Evolutionary conservation across 2,329 filamentous ascomycete genomes (phyloP).

Genomic region (Sclerotinia glacialis): DNA sequence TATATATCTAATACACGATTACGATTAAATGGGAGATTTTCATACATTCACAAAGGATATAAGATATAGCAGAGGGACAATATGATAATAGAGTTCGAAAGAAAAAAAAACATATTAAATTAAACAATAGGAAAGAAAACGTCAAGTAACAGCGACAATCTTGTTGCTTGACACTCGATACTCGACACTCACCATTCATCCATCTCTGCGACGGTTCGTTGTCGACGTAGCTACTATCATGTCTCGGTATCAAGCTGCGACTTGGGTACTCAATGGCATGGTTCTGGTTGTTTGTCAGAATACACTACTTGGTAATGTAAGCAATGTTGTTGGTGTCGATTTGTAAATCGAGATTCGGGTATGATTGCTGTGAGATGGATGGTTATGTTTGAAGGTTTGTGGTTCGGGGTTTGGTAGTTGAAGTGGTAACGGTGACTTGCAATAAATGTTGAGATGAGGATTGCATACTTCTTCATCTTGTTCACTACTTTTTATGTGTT

Average conservation of each 20-base stretch:
- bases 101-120: not conserved
- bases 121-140: not conserved
- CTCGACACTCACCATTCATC: not conserved
- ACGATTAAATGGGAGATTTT: not conserved
- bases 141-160: too few species aligned
- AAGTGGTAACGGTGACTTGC: not conserved
- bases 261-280: not conserved
- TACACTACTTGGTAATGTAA: not conserved
- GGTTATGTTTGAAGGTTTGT: not conserved
- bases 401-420: not conserved
- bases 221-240: not conserved
- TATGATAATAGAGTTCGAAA: not conserved
- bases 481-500: not conserved
- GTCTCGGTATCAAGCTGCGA: not conserved
- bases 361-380: not conserved
- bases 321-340: not conserved
- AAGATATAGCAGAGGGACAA: too few species aligned
- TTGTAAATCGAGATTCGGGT: not conserved
- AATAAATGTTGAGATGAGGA: too few species aligned
- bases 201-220: not conserved
- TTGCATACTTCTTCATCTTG: too few species aligned
- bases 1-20: too few species aligned
- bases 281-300: slow-evolving; percentile 1
- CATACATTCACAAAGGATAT: not conserved
- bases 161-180: not conserved